phyloP scores from a whole-genome alignment of 192 early-diverging fungal species.

The Podila clonocystis region DNA sequence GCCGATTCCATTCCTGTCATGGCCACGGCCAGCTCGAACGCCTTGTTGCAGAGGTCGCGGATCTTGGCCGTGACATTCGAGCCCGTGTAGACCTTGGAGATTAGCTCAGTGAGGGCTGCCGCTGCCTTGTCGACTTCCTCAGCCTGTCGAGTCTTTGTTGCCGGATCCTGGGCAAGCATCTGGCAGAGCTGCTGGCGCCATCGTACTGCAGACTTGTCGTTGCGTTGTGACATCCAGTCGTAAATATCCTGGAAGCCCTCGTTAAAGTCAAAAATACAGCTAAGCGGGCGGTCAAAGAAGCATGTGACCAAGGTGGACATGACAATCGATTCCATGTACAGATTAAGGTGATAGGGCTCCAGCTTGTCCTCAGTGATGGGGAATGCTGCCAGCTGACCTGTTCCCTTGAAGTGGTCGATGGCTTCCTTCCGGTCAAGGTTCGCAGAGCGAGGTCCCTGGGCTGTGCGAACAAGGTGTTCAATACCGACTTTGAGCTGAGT shows the following conservation, averaged over 20 bases:
- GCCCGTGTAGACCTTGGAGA: slow-evolving; percentile 23
- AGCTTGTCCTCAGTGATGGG: slow-evolving; percentile 13
- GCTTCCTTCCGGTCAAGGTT: slow-evolving; percentile 32
- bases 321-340: slow-evolving; percentile 39
- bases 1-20: slow-evolving; percentile 25
- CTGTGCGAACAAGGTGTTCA: slow-evolving; percentile 38
- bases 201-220: slow-evolving; percentile 26
- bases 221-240: slow-evolving; percentile 38
- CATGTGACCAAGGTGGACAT: slow-evolving; percentile 17
- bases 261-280: slow-evolving; percentile 44
- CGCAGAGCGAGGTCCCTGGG: slow-evolving; percentile 23
- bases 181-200: slow-evolving; percentile 49
- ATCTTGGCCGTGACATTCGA: slow-evolving; percentile 25
- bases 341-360: slow-evolving; percentile 39
- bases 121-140: slow-evolving; percentile 18
- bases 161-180: slow-evolving; percentile 40
- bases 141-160: slow-evolving; percentile 23
- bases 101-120: slow-evolving; percentile 2
- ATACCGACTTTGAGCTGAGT: slow-evolving; percentile 27
- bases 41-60: slow-evolving; percentile 27
- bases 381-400: slow-evolving; percentile 15
- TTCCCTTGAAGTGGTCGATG: slow-evolving; percentile 22
- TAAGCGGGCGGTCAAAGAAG: slow-evolving; percentile 38
- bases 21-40: slow-evolving; percentile 35
- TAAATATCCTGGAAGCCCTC: slow-evolving; percentile 40